Evolutionary conservation across 768 basidiomycete genomes (phyloP).

Genomic region (Lyophyllum semitale): DNA sequence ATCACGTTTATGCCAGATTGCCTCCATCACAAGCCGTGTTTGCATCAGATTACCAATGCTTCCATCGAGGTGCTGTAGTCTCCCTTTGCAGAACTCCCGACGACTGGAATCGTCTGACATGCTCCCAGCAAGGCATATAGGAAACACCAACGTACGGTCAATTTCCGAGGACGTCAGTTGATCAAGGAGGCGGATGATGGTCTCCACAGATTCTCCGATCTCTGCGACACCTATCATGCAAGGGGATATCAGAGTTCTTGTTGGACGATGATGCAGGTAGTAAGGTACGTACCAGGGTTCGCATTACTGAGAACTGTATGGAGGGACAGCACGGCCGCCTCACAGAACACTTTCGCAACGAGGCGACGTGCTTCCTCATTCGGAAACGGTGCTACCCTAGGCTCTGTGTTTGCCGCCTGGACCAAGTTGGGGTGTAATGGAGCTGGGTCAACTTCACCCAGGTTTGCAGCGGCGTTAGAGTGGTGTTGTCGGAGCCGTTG

Average conservation of each 20-base stretch:
- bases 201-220: conserved; percentile 58
- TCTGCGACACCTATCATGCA: conserved; percentile 63
- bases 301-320: conserved; percentile 71
- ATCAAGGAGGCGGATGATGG: conserved; percentile 52
- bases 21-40: conserved; percentile 62
- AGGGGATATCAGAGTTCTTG: conserved; percentile 2
- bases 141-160: conserved; percentile 72
- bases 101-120: conserved; percentile 66
- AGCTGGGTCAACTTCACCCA: conserved; percentile 32
- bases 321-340: conserved; percentile 66
- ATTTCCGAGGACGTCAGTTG: conserved; percentile 57
- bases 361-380: conserved; percentile 48
- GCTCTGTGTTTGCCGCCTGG: conserved; percentile 29
- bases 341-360: conserved; percentile 61
- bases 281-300: conserved; percentile 58
- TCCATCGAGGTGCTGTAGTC: conserved; percentile 55
- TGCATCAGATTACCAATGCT: conserved; percentile 63
- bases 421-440: conserved; percentile 44
- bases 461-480: conserved; percentile 28
- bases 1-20: conserved; percentile 70
- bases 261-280: background rate
- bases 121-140: conserved; percentile 72
- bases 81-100: conserved; percentile 59
- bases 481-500: conserved; percentile 55
- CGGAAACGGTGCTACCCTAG: conserved; percentile 30